Percentiles rank a stretch among this genome's conserved stretches.
These are phyloP conservation scores for Rhynchospora pubera DNA, from an alignment of 176 grass and related monocot genomes.

Conservation along the genomic window DNA sequence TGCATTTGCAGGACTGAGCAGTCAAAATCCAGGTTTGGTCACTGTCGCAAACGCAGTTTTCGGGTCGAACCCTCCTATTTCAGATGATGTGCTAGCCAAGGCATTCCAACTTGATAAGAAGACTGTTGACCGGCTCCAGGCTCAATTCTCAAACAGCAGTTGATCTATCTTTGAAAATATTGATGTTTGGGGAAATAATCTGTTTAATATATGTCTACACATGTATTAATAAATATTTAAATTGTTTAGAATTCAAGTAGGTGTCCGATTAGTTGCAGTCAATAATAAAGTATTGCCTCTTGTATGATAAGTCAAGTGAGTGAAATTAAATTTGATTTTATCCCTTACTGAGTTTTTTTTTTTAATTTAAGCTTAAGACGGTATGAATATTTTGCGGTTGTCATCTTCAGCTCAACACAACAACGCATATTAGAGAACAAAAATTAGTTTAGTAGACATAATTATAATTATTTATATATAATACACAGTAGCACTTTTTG, in stretches of 20 bases:
- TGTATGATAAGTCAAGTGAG: background rate
- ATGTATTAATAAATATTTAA: background rate
- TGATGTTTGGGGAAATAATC: no score
- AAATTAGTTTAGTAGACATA: no score
- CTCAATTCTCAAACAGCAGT: constrained; percentile 30
- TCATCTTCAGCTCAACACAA: no score
- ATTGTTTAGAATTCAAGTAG: background rate
- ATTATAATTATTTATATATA: no score
- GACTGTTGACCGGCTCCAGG: constrained; percentile 12
- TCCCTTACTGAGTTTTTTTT: no score
- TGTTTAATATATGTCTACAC: no score
- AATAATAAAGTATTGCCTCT: background rate
- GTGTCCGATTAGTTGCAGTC: background rate
- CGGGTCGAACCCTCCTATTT: constrained; percentile 2
- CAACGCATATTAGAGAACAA: no score
- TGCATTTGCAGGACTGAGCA: constrained; percentile 41
- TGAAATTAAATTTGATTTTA: no score
- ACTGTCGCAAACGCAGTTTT: constrained; percentile 34
- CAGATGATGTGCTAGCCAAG: constrained; percentile 41
- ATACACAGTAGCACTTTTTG: no score
- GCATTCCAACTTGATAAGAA: constrained; percentile 28
- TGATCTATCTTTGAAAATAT: background rate
- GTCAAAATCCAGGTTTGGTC: constrained; percentile 41
- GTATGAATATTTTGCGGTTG: no score
- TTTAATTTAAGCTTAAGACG: no score